Evolutionary conservation across 1,284 basidiomycete genomes (phyloP), one percentile per base, ranked within the genome.

Genomic region (Ganoderma boninense): DNA sequence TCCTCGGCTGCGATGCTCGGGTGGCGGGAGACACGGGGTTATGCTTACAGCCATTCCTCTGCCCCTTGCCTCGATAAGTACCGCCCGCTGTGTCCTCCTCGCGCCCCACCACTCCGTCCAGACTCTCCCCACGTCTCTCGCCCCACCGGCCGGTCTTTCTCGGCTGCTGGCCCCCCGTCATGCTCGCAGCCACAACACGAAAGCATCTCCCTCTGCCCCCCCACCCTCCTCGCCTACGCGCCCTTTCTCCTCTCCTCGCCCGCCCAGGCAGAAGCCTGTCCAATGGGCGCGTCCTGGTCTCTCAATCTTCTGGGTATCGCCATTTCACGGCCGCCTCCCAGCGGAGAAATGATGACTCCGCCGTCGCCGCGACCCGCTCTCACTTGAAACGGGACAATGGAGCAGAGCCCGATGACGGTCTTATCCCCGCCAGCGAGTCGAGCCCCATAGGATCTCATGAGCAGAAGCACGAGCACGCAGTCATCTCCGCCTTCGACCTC

Each of bases 401-500:
- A 32, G 60, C 43, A 43, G 60, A 42, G 38, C 8, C n/a, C n/a
- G 11, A 43, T 13, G 60, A 62, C 16, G 74, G 71, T 49, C 71
- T 69, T 23, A 72, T 74, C n/a, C 73, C 74, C n/a, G 73, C 76
- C 6, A 75, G 78, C 42, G 77, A 77, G 65, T 65, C 67, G 49
- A 70, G 62, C 54, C 67, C 75, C 8, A 71, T 78, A 43, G 75
- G 71, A 16, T 65, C 72, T 13, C 76, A 75, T 29, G 78, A 74
- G 52, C 78, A 80, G 65, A 84, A 74, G 52, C 71, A 89, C n/a
- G 93, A 96, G 69, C 96, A 98, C 84, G 97, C 96, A 0, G 97
- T 98, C 72, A 97, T 98, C 66, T 95, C 93, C 0, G 91, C 95
- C 0, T 97, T 97, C 76, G 97, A 98, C 82, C 84, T 99, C 62